Evolutionary conservation across 2,329 filamentous ascomycete genomes (phyloP).

Genomic region (Calonectria pauciramosa): DNA sequence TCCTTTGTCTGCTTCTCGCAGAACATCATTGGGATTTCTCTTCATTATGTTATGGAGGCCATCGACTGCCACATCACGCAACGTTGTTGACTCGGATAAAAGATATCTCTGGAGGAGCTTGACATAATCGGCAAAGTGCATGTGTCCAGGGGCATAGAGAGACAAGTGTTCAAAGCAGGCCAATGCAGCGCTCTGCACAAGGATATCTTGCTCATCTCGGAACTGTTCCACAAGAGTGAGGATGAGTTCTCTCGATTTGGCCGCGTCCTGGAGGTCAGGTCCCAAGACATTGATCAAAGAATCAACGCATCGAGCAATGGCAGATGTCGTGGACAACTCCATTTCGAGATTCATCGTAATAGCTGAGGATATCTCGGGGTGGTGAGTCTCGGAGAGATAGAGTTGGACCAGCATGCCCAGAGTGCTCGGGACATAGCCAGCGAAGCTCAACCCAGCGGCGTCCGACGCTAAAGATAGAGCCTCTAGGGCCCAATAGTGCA

Average conservation of each 20-base stretch:
- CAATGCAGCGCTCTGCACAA: conserved; percentile 82
- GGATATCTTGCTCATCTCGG: conserved; percentile 77
- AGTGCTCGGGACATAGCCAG: conserved; percentile 88
- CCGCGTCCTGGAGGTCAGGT: conserved; percentile 92
- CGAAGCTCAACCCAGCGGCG: conserved; percentile 92
- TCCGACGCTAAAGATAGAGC: conserved; percentile 89
- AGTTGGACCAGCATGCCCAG: conserved; percentile 95
- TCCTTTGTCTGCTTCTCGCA: conserved; percentile 79
- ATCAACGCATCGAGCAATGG: conserved; percentile 89
- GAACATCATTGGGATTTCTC: conserved; percentile 85
- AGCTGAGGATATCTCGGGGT: conserved; percentile 82
- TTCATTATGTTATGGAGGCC: conserved; percentile 97
- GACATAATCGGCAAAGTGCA: conserved; percentile 89
- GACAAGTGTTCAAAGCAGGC: conserved; percentile 92
- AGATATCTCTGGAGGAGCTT: conserved; percentile 84
- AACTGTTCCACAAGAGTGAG: conserved; percentile 89
- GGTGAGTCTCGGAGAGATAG: conserved; percentile 92
- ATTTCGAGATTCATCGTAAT: conserved; percentile 93
- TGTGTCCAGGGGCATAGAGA: conserved; percentile 88
- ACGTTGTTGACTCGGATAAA: conserved; percentile 74
- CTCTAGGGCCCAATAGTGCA: conserved; percentile 97
- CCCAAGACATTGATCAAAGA: conserved; percentile 97
- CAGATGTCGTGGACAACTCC: conserved; percentile 84
- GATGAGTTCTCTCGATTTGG: conserved; percentile 92
- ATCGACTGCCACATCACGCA: conserved; percentile 86